These are phyloP conservation scores for Nakazawaea siamensis DNA, from an alignment of 805 yeast species.

Conservation along the genomic window DNA sequence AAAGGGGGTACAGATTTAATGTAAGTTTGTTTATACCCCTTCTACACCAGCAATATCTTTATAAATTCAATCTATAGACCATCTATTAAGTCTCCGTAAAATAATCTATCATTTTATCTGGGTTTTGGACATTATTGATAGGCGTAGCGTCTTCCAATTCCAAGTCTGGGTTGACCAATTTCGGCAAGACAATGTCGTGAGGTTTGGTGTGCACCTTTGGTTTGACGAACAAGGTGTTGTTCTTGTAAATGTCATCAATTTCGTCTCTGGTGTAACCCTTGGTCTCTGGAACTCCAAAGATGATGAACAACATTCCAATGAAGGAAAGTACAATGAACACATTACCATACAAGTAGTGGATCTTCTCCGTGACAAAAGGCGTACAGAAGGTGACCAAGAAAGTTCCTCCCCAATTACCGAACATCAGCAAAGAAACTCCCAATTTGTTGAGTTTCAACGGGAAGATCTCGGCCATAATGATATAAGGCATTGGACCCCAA, in stretches of 20 bases:
- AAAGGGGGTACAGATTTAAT: too few relatives aligned
- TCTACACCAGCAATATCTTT: too few relatives aligned
- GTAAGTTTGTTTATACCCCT: too few relatives aligned
- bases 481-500: constrained; percentile 48
- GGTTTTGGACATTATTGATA: neutral
- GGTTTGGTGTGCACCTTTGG: neutral
- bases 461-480: constrained; percentile 36
- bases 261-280: constrained; percentile 44
- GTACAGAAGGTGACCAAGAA: constrained; percentile 55
- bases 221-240: neutral
- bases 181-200: neutral
- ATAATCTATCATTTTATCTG: neutral
- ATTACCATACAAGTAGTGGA: constrained; percentile 55
- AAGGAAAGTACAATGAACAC: constrained; percentile 25
- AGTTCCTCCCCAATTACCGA: constrained; percentile 18
- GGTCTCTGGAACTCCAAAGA: constrained; percentile 7
- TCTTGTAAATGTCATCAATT: constrained; percentile 39
- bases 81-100: too few relatives aligned
- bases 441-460: constrained; percentile 26
- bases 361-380: constrained; percentile 50
- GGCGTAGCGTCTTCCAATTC: neutral
- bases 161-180: neutral
- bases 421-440: constrained; percentile 26
- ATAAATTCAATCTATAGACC: too few relatives aligned
- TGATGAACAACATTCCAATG: constrained; percentile 34